Conservation (phyloP, 208 protist genomes). For the Tritrichomonas musculus region DNA sequence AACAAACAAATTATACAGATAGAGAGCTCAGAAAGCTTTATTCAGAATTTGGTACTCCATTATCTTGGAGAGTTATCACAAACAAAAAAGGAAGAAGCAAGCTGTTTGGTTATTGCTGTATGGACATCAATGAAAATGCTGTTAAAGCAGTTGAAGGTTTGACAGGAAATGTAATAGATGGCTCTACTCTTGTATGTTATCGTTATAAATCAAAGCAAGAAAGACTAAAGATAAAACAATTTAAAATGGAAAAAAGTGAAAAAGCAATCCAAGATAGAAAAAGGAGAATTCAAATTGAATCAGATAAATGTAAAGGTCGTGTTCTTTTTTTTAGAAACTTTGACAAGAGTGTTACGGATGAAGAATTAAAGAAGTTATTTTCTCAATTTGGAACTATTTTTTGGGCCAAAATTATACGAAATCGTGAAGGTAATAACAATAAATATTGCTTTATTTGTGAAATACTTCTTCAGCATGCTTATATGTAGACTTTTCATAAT, state of each 20-base stretch:
- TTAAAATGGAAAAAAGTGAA: background rate
- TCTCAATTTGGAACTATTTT: background rate
- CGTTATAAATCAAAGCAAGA: background rate
- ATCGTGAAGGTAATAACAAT: too few relatives aligned
- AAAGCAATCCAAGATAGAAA: too few relatives aligned
- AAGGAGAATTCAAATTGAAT: too few relatives aligned
- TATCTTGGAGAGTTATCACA: background rate
- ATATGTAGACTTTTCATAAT: too few relatives aligned
- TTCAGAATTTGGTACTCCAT: background rate
- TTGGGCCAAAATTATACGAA: too few relatives aligned
- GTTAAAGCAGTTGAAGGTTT: background rate
- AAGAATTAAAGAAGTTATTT: background rate
- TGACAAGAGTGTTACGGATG: background rate
- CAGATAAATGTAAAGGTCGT: too few relatives aligned
- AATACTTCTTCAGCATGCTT: too few relatives aligned
- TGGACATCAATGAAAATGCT: background rate
- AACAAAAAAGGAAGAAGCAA: background rate
- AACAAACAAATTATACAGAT: too few relatives aligned
- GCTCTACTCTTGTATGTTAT: background rate
- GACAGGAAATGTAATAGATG: background rate
- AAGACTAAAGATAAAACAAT: background rate
- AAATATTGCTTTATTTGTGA: too few relatives aligned
- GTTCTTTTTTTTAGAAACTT: background rate
- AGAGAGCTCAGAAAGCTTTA: background rate
- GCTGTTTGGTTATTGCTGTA: background rate